These are phyloP conservation scores for Solanum aculeatissimum DNA, from an alignment of 305 asterid genomes.

Conservation along the genomic window DNA sequence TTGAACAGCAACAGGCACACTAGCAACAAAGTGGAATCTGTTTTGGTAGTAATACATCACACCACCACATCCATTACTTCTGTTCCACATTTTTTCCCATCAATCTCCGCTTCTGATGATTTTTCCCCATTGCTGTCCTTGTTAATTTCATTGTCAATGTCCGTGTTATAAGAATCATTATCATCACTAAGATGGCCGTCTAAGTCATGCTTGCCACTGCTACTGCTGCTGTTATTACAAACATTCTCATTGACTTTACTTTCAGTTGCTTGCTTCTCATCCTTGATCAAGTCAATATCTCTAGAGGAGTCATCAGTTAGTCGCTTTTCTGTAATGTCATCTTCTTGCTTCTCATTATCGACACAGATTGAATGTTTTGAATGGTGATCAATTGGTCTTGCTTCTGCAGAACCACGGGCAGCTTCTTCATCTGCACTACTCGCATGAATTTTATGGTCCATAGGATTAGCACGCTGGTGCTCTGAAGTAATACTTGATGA, in stretches of 20 bases:
- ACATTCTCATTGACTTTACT: conserved; percentile 15
- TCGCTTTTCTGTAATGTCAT: conserved; percentile 29
- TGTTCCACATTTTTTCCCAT: conserved; percentile 29
- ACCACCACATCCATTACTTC: conserved; percentile 27
- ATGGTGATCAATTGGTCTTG: neutral
- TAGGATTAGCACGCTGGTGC: conserved; percentile 30
- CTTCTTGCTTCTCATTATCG: neutral
- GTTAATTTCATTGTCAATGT: neutral
- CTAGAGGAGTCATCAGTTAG: conserved; percentile 34
- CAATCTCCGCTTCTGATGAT: conserved; percentile 35
- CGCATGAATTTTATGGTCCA: conserved; percentile 21
- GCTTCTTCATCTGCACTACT: conserved; percentile 36
- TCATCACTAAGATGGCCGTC: conserved; percentile 4
- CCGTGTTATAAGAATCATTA: conserved; percentile 6
- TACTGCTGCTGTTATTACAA: neutral
- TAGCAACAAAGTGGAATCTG: neutral
- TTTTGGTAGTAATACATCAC: neutral
- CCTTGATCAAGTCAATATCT: conserved; percentile 22
- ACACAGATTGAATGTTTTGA: neutral
- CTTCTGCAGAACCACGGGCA: neutral
- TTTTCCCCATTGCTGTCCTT: conserved; percentile 22
- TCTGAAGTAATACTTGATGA: conserved; percentile 37
- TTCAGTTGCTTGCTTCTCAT: conserved; percentile 23
- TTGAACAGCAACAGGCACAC: neutral
- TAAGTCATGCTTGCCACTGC: conserved; percentile 9